Evolutionary conservation across 179 eudicot species (phyloP), one percentile per base, ranked within the genome.

Genomic region (Beta macrorhiza): DNA sequence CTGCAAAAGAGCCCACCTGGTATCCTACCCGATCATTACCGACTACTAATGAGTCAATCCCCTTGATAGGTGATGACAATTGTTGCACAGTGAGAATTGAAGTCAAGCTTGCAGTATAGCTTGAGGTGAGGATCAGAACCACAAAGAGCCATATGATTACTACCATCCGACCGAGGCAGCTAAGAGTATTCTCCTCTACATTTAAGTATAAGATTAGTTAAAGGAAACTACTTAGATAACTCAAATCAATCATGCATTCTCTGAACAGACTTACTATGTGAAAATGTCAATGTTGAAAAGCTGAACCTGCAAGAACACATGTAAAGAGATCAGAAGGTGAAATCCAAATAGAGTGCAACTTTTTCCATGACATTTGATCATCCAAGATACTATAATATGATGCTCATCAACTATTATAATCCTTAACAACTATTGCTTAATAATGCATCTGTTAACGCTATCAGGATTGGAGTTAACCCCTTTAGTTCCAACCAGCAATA

Each of bases 51-150:
- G 89, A 74, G 83, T 86, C 87, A 15, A 88, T 86, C 77, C 90
- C 90, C 82, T 88, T 83, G 72, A 86, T 81, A 47, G 85, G 79
- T 76, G 89, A 88, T 47, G 90, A 88, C 82, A 88, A 67, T 74
- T 88, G 90, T 83, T 88, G 87, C 69, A 88, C 90, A 2, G 90
- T 88, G 10, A 88, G 87, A 78, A 88, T 88, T 45, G 90, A 88
- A 72, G 90, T 88, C 80, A 88, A 78, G 82, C 90, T 88, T 53
- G 90, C 90, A 64, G 90, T 88, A 49, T 88, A 88, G 73, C 89
- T 88, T 62, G 90, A 88, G 63, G 90, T 88, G 72, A 88, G 85
- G 16, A 88, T 88, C 85, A 88, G 81, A 53, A 88, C 90, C 80
- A 88, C 90, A 79, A 88, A 88, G 72, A 88, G 89, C 90, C 89